Base-by-base conservation (phyloP, 2,329 filamentous ascomycete genomes). In the Sarocladium oryzae region DNA sequence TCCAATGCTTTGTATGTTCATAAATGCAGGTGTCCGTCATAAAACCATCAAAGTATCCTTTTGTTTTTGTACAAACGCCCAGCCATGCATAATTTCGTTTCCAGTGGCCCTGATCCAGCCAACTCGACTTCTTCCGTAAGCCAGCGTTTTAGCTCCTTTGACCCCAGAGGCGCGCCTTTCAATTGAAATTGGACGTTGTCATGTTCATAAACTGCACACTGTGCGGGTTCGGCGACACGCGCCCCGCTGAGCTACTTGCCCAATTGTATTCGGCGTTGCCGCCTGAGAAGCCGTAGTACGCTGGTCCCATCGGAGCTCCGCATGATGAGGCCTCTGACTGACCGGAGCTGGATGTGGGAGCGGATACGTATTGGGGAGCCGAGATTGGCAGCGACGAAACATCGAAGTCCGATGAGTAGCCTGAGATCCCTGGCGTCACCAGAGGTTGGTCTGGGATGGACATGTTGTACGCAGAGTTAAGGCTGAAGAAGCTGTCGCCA, bases 241-340 rank as follows among this genome's bases (percentile, higher is more conserved):
- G 62, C 9, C 60, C 62, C 3, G 66, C 62, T 11, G 68, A 69
- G 2, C 63, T 58, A 41, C 65, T 69, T 4, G 77, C 71, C 69
- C 78, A 80, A 57, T 74, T 73, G 58, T 76, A 79, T 55, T 80
- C 76, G 15, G 71, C 61, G 36, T 71, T 74, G 26, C 58, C 63
- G 30, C 61, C 64, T 51, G 66, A 64, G 49, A 61, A 66, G 24
- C 59, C 61, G 50, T 69, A 71, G 46, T 74, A 76, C 9, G 64
- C 60, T 9, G 70, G 66, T 1, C 69, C 68, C 59, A 78, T 69
- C 50, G 67, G 66, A 43, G 67, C 63, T 3, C 68, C 63, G 49
- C 72, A 75, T 2, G 73, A 68, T 4, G 76, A 75, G 2, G 77
- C 78, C 15, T 71, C 65, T 9, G 76, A 73, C 52, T 78, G 71